A percentile compares a stretch with the other conserved stretches of the same genome.
Evolutionary conservation across 2,329 filamentous ascomycete species (phyloP).

Genomic region (Penicillium oxalicum): DNA sequence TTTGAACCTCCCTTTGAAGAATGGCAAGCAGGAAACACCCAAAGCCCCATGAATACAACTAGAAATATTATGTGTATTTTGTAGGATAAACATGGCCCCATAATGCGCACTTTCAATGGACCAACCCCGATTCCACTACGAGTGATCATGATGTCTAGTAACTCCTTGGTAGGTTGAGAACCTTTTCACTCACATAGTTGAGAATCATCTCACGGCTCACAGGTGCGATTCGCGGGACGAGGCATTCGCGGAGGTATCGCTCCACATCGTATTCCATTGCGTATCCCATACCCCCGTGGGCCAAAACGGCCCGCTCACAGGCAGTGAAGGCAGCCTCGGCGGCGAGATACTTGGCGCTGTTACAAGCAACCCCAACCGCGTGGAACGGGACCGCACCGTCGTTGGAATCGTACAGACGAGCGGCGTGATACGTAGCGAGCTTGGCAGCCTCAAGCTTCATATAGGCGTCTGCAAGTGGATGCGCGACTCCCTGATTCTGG

Average conservation of each 20-base stretch:
- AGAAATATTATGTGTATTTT: too few species aligned
- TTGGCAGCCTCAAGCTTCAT: slow-evolving; percentile 59
- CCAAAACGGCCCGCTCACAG: slow-evolving; percentile 52
- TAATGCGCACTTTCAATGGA: too few species aligned
- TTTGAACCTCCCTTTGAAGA: too few species aligned
- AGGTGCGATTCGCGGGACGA: slow-evolving; percentile 55
- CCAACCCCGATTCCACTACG: too few species aligned
- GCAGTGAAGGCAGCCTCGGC: slow-evolving; percentile 57
- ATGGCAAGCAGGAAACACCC: too few species aligned
- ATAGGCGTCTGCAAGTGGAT: slow-evolving; percentile 54
- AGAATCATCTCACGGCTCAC: slow-evolving; percentile 50
- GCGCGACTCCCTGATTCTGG: slow-evolving; percentile 55
- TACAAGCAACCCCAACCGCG: slow-evolving; percentile 58
- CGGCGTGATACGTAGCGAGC: slow-evolving; percentile 56
- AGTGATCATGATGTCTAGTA: slow-evolving; percentile 25
- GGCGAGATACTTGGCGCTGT: slow-evolving; percentile 63
- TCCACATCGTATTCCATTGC: slow-evolving; percentile 59
- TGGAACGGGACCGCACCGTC: slow-evolving; percentile 50
- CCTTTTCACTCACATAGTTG: slow-evolving; percentile 43
- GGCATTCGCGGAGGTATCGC: slow-evolving; percentile 53
- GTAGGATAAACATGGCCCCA: too few species aligned
- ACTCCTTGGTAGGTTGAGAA: slow-evolving; percentile 38
- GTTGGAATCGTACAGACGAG: slow-evolving; percentile 51
- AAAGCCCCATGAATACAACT: too few species aligned
- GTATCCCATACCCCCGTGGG: slow-evolving; percentile 59